A percentile compares a stretch with the other conserved stretches of the same genome.
Evolutionary conservation across 306 rosid species (phyloP).

Genomic region (Herpetospermum pedunculosum): DNA sequence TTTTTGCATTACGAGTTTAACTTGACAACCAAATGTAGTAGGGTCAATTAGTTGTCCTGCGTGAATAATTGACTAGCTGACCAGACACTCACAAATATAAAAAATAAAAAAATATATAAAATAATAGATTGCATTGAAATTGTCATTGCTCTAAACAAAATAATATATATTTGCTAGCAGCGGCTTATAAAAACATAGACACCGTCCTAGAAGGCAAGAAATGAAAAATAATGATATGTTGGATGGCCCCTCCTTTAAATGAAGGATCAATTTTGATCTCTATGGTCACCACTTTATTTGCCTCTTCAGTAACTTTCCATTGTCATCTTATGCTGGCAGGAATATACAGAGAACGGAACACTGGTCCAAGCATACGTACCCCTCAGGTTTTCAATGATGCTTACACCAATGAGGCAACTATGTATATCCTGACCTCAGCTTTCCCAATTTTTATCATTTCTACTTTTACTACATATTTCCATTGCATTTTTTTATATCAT

Average conservation of each 20-base stretch:
- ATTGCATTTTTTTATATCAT: not conserved
- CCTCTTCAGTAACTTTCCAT: not conserved
- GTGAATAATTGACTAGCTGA: too few relatives aligned
- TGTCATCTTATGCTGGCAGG: constrained; percentile 25
- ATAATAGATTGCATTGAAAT: too few relatives aligned
- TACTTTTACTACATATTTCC: not conserved
- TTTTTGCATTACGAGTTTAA: not conserved
- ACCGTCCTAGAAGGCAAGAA: not conserved
- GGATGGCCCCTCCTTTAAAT: not conserved
- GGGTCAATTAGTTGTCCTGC: too few relatives aligned
- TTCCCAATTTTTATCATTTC: not conserved
- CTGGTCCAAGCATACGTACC: constrained; percentile 84
- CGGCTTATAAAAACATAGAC: not conserved
- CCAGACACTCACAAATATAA: too few relatives aligned
- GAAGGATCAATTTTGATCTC: not conserved
- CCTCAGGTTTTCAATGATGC: constrained; percentile 85
- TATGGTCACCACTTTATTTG: not conserved
- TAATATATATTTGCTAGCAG: not conserved
- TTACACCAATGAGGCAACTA: constrained; percentile 82
- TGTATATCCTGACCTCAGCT: constrained; percentile 35
- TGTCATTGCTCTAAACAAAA: not conserved
- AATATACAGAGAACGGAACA: constrained; percentile 77
- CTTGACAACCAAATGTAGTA: too few relatives aligned
- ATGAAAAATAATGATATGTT: not conserved
- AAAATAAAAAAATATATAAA: too few relatives aligned